A percentile compares a stretch with the other conserved stretches of the same genome.
Conservation (phyloP, 2,329 filamentous ascomycete species). For the Talaromyces sp. region DNA sequence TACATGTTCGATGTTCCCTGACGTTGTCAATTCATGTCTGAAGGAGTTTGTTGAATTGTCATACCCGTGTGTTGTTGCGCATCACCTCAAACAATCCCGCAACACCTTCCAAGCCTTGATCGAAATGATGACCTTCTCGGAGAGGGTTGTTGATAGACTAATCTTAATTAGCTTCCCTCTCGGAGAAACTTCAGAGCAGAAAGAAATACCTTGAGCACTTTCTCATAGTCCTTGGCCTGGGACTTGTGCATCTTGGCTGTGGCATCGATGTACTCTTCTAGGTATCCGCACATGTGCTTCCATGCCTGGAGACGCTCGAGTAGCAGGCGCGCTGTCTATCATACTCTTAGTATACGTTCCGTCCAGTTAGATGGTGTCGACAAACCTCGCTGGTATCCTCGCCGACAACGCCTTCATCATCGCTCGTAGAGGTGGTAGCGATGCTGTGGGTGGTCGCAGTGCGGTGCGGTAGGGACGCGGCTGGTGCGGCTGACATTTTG, state of each 20-base stretch:
- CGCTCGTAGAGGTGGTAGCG: constrained; percentile 32
- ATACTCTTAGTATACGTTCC: background rate
- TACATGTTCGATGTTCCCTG: constrained; percentile 84
- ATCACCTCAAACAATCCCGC: constrained; percentile 92
- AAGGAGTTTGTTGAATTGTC: background rate
- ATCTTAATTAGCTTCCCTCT: constrained; percentile 12
- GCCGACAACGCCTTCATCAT: constrained; percentile 41
- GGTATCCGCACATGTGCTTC: constrained; percentile 88
- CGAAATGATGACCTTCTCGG: constrained; percentile 88
- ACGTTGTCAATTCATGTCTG: background rate
- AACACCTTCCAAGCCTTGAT: constrained; percentile 80
- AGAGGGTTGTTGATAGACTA: constrained; percentile 81
- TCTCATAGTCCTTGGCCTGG: constrained; percentile 93
- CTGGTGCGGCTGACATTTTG: constrained; percentile 11
- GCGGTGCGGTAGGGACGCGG: constrained; percentile 30
- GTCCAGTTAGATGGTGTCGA: constrained; percentile 8
- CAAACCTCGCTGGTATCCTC: constrained; percentile 42
- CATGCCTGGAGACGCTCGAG: constrained; percentile 86
- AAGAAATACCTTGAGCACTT: constrained; percentile 70
- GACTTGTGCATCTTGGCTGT: constrained; percentile 82
- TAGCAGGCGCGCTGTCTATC: constrained; percentile 72
- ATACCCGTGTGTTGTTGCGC: constrained; percentile 77
- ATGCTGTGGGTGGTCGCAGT: constrained; percentile 28
- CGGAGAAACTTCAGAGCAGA: background rate
- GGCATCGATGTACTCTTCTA: constrained; percentile 83